phyloP scores from a whole-genome alignment of 495 filamentous ascomycete genomes.

The Sordaria brevicollis region DNA sequence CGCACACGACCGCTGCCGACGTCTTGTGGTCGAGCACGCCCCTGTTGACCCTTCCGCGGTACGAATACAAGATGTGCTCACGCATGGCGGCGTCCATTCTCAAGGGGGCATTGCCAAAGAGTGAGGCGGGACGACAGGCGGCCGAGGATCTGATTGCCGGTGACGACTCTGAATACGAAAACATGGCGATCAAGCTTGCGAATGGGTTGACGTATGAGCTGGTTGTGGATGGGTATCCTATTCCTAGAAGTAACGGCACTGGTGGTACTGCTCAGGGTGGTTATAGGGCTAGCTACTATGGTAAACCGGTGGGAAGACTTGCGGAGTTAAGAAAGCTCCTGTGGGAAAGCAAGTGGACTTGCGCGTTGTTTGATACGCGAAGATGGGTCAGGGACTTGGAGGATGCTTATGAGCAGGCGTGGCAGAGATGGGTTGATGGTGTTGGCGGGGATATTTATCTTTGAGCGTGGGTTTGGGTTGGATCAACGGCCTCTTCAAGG shows the following conservation, averaged over 20 bases:
- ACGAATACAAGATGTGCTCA: conserved; percentile 97
- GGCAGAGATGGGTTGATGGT: conserved; percentile 76
- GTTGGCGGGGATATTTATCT: conserved; percentile 85
- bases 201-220: conserved; percentile 50
- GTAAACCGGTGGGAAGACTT: conserved; percentile 55
- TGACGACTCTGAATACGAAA: conserved; percentile 74
- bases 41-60: conserved; percentile 84
- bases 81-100: conserved; percentile 95
- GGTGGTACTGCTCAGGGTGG: background rate
- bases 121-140: conserved; percentile 52
- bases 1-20: conserved; percentile 94
- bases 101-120: conserved; percentile 72
- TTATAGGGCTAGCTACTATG: conserved; percentile 18
- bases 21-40: conserved; percentile 94
- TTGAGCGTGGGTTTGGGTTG: conserved; percentile 5
- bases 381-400: conserved; percentile 93
- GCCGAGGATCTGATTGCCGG: conserved; percentile 65
- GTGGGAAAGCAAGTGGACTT: conserved; percentile 71
- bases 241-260: background rate
- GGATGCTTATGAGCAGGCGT: conserved; percentile 76
- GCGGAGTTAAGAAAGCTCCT: conserved; percentile 68
- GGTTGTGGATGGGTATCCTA: background rate
- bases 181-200: conserved; percentile 65
- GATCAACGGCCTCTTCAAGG: background rate
- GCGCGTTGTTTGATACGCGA: conserved; percentile 80